Conservation (phyloP, 2,329 filamentous ascomycete species). For the Xylariomycetidae sp. region DNA sequence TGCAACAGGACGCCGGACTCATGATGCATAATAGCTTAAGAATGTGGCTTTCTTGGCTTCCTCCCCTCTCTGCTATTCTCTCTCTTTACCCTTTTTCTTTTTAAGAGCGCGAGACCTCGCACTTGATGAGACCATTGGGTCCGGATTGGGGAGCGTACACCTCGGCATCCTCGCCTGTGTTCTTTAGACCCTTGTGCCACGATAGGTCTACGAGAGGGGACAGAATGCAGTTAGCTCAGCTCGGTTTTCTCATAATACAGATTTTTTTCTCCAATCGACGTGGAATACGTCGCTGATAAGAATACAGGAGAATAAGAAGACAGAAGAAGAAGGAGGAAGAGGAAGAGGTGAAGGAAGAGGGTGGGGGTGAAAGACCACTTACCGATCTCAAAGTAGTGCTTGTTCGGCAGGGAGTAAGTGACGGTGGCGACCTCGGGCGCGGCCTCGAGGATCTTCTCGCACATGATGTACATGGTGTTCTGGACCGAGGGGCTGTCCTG, state of each 20-base stretch:
- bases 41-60: not conserved
- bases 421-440: slow-evolving; percentile 69
- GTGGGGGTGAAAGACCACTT: slow-evolving; percentile 33
- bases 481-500: slow-evolving; percentile 93
- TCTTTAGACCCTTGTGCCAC: slow-evolving; percentile 94
- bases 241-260: not conserved
- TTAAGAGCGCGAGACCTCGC: slow-evolving; percentile 67
- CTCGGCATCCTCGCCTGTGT: slow-evolving; percentile 91
- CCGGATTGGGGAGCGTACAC: slow-evolving; percentile 91
- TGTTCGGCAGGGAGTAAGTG: slow-evolving; percentile 87
- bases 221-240: not conserved
- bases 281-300: too few species aligned
- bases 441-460: slow-evolving; percentile 73
- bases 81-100: too few species aligned
- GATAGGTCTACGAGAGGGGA: slow-evolving; percentile 64
- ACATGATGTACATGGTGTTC: slow-evolving; percentile 99
- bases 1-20: too few species aligned
- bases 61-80: not conserved
- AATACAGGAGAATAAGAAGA: too few species aligned
- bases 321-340: too few species aligned
- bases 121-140: slow-evolving; percentile 94
- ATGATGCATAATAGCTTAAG: not conserved
- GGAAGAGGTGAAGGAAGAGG: not conserved
- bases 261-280: too few species aligned
- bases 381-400: slow-evolving; percentile 98